Conservation (phyloP, 371 early-diverging fungal species). For the Mortierella sp. region DNA sequence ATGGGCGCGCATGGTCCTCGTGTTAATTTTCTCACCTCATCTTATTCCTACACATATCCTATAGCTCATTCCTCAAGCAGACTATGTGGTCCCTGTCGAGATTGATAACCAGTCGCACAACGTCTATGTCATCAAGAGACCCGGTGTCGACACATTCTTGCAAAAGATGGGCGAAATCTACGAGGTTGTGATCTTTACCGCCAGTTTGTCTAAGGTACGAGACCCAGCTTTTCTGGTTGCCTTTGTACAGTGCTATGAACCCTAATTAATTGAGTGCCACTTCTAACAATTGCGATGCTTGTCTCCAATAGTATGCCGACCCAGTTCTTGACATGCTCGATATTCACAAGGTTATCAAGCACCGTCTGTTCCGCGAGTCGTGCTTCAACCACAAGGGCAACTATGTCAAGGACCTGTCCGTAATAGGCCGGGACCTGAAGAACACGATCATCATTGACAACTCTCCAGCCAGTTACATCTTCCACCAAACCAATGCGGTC, state of each 20-base stretch:
- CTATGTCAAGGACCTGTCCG: constrained; percentile 94
- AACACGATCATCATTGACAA: constrained; percentile 90
- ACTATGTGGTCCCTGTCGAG: constrained; percentile 90
- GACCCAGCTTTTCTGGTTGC: too few relatives aligned
- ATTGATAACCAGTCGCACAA: constrained; percentile 93
- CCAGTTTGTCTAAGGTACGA: constrained; percentile 91
- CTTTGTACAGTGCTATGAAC: too few relatives aligned
- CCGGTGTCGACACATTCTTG: constrained; percentile 95
- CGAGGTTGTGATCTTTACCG: constrained; percentile 97
- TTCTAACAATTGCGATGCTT: background rate
- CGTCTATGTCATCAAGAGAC: constrained; percentile 96
- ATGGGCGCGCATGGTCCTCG: background rate
- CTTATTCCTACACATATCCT: background rate
- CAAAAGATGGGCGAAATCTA: constrained; percentile 87
- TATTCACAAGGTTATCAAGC: constrained; percentile 83
- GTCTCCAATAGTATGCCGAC: constrained; percentile 92
- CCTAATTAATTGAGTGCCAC: too few relatives aligned
- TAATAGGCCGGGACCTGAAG: constrained; percentile 88
- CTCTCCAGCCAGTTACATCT: constrained; percentile 94
- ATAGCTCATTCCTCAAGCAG: constrained; percentile 83
- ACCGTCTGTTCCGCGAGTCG: constrained; percentile 96
- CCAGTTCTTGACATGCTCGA: constrained; percentile 96
- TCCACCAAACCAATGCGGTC: constrained; percentile 95
- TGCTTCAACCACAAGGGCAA: constrained; percentile 95
- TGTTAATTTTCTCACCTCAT: background rate